Percentiles rank a stretch among this genome's conserved stretches.
phyloP scores from a whole-genome alignment of 768 basidiomycete genomes.

The Xerocomellus dryophilus region DNA sequence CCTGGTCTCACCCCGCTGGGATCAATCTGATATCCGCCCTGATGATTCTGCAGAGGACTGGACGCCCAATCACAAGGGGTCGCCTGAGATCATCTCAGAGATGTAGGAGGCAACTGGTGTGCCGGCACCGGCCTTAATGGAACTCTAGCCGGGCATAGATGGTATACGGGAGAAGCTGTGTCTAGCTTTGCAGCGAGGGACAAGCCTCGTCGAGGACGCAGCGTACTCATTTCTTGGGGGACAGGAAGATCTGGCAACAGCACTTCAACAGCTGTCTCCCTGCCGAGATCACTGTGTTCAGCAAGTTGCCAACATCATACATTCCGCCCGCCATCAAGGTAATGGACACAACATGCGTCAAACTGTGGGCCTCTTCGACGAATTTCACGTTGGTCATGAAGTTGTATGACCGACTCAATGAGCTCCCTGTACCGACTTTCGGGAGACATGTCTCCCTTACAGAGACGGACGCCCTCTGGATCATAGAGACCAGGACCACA shows the following conservation, averaged over 20 bases:
- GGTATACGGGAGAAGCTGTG: too few species aligned
- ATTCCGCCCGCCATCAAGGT: background rate
- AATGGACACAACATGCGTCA: background rate
- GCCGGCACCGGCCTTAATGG: too few species aligned
- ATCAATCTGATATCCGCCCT: too few species aligned
- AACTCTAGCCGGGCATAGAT: too few species aligned
- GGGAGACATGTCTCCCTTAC: background rate
- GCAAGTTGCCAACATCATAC: background rate
- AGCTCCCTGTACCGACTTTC: background rate
- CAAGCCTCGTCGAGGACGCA: conserved; percentile 1
- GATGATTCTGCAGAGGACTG: too few species aligned
- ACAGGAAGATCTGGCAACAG: conserved; percentile 2
- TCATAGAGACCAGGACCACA: background rate
- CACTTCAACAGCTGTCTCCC: conserved; percentile 11
- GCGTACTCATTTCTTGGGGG: conserved; percentile 10
- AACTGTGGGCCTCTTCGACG: background rate
- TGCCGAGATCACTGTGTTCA: background rate
- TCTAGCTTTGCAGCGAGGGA: conserved; percentile 1
- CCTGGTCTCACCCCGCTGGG: too few species aligned
- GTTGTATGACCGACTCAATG: background rate
- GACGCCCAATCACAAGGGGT: too few species aligned
- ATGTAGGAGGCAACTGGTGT: too few species aligned
- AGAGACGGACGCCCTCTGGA: background rate
- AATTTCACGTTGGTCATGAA: background rate
- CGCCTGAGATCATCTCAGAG: too few species aligned